These are phyloP conservation scores for Pouteria glomerata DNA, from an alignment of 148 eudicot genomes.

Conservation along the genomic window DNA sequence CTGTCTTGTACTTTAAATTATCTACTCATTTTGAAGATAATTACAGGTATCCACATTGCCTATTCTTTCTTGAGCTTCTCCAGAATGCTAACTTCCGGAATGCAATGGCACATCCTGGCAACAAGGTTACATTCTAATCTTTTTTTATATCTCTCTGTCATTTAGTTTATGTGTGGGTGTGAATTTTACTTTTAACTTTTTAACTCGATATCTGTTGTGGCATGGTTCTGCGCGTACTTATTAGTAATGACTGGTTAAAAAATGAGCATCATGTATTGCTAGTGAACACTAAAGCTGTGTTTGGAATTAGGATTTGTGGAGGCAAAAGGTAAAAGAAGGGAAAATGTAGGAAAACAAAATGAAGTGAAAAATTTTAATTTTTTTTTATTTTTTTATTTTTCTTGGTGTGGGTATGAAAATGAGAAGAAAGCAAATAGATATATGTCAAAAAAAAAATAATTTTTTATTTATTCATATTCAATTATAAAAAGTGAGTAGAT, in stretches of 20 bases:
- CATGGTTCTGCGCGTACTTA: neutral
- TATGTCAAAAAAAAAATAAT: too few species aligned
- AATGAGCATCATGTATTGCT: neutral
- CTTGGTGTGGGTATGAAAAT: too few species aligned
- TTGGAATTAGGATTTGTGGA: too few species aligned
- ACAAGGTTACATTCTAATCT: slow-evolving; percentile 50
- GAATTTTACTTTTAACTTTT: neutral
- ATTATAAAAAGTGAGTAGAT: too few species aligned
- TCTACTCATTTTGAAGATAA: slow-evolving; percentile 2
- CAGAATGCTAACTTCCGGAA: slow-evolving; percentile 78
- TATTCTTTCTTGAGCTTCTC: slow-evolving; percentile 86
- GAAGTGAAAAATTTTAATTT: too few species aligned
- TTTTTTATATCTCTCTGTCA: slow-evolving; percentile 8
- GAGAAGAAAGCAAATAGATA: too few species aligned
- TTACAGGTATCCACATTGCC: slow-evolving; percentile 90
- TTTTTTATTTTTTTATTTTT: too few species aligned
- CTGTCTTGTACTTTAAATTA: neutral
- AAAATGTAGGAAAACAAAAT: too few species aligned
- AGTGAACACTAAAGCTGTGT: neutral
- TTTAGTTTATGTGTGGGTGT: neutral
- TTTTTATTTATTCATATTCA: too few species aligned
- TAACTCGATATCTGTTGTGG: neutral
- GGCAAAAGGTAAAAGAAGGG: too few species aligned
- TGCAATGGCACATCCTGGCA: slow-evolving; percentile 96
- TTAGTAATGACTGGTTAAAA: neutral